Evolutionary conservation across 495 filamentous ascomycete species (phyloP).

Genomic region (Podospora tetraspora): DNA sequence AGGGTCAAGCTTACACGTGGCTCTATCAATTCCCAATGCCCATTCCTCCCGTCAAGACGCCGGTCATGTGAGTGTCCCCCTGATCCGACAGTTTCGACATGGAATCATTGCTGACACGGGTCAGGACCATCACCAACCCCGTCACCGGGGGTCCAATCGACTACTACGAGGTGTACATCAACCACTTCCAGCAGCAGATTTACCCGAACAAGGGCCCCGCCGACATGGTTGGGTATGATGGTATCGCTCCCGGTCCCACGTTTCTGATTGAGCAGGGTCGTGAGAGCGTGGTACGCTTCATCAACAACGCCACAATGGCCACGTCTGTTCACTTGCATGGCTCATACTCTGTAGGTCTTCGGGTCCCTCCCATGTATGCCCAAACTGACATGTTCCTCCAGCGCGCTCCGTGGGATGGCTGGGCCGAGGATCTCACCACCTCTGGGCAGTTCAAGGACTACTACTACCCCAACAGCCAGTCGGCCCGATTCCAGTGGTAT

Average conservation of each 20-base stretch:
- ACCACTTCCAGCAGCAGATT: constrained; percentile 39
- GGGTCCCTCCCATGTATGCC: background rate
- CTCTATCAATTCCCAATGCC: constrained; percentile 45
- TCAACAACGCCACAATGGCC: constrained; percentile 41
- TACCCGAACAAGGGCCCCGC: constrained; percentile 45
- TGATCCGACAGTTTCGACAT: background rate
- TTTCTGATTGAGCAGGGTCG: constrained; percentile 40
- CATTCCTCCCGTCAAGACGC: constrained; percentile 43
- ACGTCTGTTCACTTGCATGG: constrained; percentile 51
- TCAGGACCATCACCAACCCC: constrained; percentile 27
- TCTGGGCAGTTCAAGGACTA: constrained; percentile 55
- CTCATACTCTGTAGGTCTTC: constrained; percentile 35
- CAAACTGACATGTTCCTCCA: background rate
- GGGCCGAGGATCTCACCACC: constrained; percentile 49
- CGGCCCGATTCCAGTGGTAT: constrained; percentile 51
- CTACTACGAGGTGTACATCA: constrained; percentile 47
- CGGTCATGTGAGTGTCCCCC: constrained; percentile 28
- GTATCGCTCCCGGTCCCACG: constrained; percentile 49
- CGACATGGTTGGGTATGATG: constrained; percentile 49
- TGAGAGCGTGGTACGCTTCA: constrained; percentile 48
- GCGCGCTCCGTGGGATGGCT: constrained; percentile 43
- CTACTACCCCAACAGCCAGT: constrained; percentile 53
- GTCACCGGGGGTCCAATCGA: constrained; percentile 27
- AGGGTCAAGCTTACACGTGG: constrained; percentile 34
- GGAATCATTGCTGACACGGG: background rate